phyloP scores from a whole-genome alignment of 192 early-diverging fungal species.

The Cetraspora pellucida region DNA sequence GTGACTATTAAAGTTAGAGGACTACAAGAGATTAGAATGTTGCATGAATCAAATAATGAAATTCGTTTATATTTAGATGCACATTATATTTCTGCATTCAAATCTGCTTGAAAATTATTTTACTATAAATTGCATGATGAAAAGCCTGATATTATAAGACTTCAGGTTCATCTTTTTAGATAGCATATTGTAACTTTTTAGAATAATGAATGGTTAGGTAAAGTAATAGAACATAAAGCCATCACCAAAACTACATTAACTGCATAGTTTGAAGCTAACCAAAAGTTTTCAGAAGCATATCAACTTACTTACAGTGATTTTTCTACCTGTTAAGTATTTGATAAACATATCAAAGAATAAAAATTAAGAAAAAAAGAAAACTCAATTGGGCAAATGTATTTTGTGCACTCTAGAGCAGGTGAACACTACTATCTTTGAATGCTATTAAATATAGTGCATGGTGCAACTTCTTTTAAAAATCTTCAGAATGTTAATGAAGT shows the following conservation, averaged over 20 bases:
- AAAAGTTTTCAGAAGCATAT: background rate
- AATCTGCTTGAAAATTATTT: no score
- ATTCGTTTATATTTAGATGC: no score
- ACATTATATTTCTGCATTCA: no score
- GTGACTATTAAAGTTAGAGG: no score
- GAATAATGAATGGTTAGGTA: background rate
- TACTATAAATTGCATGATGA: no score
- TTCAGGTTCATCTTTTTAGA: no score
- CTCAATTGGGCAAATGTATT: slow-evolving; percentile 34
- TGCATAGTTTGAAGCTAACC: slow-evolving; percentile 29
- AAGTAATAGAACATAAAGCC: background rate
- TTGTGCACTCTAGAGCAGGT: slow-evolving; percentile 27
- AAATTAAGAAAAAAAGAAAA: background rate
- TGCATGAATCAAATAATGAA: no score
- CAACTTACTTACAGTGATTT: slow-evolving; percentile 27
- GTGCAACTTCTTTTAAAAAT: slow-evolving; percentile 22
- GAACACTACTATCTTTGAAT: slow-evolving; percentile 38
- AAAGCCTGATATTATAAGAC: no score
- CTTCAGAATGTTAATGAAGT: background rate
- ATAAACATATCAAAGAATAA: slow-evolving; percentile 13
- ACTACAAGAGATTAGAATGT: no score
- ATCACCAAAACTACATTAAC: slow-evolving; percentile 20
- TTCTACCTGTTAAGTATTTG: background rate
- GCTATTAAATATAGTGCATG: slow-evolving; percentile 30
- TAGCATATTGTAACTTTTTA: slow-evolving; percentile 4